Evolutionary conservation across 208 protist species (phyloP), one percentile per base, ranked within the genome.

Genomic region (Acanthamoeba healyi): DNA sequence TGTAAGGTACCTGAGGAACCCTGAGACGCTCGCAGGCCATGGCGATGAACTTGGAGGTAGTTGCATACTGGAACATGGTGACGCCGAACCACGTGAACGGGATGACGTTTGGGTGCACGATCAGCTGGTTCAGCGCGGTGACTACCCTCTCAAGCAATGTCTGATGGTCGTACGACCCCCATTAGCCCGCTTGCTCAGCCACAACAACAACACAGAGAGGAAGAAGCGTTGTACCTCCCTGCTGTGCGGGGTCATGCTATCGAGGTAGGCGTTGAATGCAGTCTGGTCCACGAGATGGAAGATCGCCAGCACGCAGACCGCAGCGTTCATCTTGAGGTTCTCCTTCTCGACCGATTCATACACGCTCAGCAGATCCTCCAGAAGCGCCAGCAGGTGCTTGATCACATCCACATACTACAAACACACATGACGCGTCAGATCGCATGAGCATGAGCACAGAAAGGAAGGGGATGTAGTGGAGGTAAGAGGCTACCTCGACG

Each of bases 1-100:
- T n/a, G 36, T 29, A 44, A 6, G 40, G 22, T 40, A 61, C 79
- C 79, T 87, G 19, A 26, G 77, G 46, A 6, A 70, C 84, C 54
- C 46, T 26, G 14, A 91, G 84, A 4, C 51, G 58, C 0, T 70
- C 42, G 34, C 36, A 72, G 32, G 72, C 49, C 32, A 72, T 51
- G 84, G 49, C 54, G 91, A 95, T 67, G 2, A 93, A 82, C 40
- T 94, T 86, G 6, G 87, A 79, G 0, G 93, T 93, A 0, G 92
- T 95, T 3, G 29, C 38, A 44, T 95, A 95, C 38, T 95, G 94
- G 56, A 95, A 95, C 90, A 95, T 92, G 17, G 36, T 65, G 9
- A 95, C 1, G 12, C 74, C 87, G 1, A 94, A 81, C 94, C 94
- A 95, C 24, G 94, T 95, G 9, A 84, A 77, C 4, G 94, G 92